A percentile compares a stretch with the other conserved stretches of the same genome.
Evolutionary conservation across 441 rosid genomes (phyloP).

Genomic region (Cnidoscolus chayamansa): DNA sequence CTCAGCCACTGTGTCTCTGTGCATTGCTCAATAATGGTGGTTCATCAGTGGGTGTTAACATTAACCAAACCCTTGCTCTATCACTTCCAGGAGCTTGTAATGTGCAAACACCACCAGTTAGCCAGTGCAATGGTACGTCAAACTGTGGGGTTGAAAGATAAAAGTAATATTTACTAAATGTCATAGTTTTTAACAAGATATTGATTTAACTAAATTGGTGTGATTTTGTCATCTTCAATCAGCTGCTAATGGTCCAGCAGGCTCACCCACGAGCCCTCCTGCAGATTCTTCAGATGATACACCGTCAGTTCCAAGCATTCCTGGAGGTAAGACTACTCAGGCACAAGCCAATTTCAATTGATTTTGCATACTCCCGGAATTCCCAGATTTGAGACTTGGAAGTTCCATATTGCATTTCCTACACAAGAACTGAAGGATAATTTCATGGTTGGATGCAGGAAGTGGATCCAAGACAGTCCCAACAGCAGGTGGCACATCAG

Average conservation of each 20-base stretch:
- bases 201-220: not conserved
- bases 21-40: conserved; percentile 1
- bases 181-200: not conserved
- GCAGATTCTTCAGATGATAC: conserved; percentile 31
- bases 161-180: not conserved
- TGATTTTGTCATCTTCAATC: not conserved
- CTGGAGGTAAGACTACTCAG: conserved; percentile 24
- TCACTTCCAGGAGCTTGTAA: conserved; percentile 19
- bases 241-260: conserved; percentile 2
- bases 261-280: conserved; percentile 30
- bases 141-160: no score
- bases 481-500: conserved; percentile 18
- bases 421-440: no score
- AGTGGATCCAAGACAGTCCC: conserved; percentile 39
- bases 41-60: conserved; percentile 15
- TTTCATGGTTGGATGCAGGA: conserved; percentile 28
- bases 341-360: not conserved
- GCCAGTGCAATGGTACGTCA: conserved; percentile 21
- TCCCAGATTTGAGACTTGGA: not conserved
- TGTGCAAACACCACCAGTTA: conserved; percentile 22
- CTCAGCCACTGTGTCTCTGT: conserved; percentile 13
- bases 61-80: conserved; percentile 22
- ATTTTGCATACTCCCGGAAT: not conserved
- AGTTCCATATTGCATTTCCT: not conserved
- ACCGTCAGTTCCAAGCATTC: conserved; percentile 20